Percentiles rank a stretch among this genome's conserved stretches.
Evolutionary conservation across 805 yeast genomes (phyloP).

Genomic region (Teunomyces kruisii): DNA sequence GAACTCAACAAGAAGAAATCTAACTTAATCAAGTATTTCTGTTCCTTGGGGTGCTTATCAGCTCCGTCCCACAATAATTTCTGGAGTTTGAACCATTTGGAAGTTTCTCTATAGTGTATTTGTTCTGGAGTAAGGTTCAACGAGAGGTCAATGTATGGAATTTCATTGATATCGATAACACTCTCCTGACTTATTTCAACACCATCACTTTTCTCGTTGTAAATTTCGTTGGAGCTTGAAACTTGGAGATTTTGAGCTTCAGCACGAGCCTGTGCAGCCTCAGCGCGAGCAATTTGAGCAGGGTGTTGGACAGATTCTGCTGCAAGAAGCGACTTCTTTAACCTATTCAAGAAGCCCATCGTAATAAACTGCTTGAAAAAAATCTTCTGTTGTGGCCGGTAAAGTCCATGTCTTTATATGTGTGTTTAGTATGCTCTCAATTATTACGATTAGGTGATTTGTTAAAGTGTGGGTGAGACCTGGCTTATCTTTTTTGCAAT

Average conservation of each 20-base stretch:
- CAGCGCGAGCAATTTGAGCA: not conserved
- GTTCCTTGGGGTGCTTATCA: constrained; percentile 38
- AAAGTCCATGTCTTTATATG: not conserved
- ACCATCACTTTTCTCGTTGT: not conserved
- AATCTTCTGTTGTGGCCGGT: not conserved
- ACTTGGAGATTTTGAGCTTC: not conserved
- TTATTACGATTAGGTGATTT: too few relatives aligned
- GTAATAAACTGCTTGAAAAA: not conserved
- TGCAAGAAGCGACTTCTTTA: not conserved
- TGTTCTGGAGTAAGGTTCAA: constrained; percentile 20
- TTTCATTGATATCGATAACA: not conserved
- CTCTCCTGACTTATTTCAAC: not conserved
- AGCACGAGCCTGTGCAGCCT: not conserved
- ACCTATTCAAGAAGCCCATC: not conserved
- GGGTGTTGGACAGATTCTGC: not conserved
- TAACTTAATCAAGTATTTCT: constrained; percentile 30
- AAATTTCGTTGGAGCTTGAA: not conserved
- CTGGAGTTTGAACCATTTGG: constrained; percentile 21
- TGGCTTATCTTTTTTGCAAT: not conserved
- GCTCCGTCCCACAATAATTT: constrained; percentile 37
- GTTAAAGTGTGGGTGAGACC: not conserved
- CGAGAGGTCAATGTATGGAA: constrained; percentile 22
- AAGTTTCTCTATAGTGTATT: constrained; percentile 16
- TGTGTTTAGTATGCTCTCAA: not conserved
- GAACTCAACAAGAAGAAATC: constrained; percentile 30